These are phyloP conservation scores for Yamadazyma friedrichii DNA, from an alignment of 1,139 yeast species.

Conservation along the genomic window DNA sequence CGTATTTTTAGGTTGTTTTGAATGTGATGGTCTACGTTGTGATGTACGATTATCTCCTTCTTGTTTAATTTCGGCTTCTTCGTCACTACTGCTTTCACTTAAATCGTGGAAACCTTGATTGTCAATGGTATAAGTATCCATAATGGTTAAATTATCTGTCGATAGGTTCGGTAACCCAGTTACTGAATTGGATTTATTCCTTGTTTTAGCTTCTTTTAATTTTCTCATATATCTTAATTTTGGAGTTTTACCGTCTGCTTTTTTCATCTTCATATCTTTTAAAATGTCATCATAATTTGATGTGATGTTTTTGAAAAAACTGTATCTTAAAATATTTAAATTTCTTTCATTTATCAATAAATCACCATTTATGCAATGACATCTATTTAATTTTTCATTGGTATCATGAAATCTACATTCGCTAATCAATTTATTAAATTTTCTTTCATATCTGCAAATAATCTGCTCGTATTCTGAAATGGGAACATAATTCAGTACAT, in stretches of 20 bases:
- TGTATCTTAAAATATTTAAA: conserved; percentile 24
- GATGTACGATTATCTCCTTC: too few relatives aligned
- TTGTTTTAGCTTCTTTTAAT: conserved; percentile 9
- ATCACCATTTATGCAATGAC: conserved; percentile 11
- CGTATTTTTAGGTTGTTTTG: too few relatives aligned
- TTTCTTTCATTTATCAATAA: conserved; percentile 21
- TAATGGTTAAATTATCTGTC: conserved; percentile 9
- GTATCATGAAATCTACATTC: conserved; percentile 17
- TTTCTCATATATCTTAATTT: conserved; percentile 20
- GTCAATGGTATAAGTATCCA: conserved; percentile 3
- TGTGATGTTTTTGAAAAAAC: conserved; percentile 24
- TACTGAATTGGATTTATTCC: conserved; percentile 6
- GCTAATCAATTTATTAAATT: conserved; percentile 11
- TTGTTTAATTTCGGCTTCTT: neutral
- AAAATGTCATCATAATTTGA: conserved; percentile 14
- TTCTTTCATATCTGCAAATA: conserved; percentile 18
- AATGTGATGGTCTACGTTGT: too few relatives aligned
- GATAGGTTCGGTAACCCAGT: conserved; percentile 13
- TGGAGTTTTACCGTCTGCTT: conserved; percentile 11
- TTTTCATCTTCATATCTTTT: conserved; percentile 10
- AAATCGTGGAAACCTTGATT: conserved; percentile 6
- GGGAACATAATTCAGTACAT: conserved; percentile 11
- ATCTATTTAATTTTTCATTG: conserved; percentile 21
- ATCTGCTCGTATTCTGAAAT: conserved; percentile 16
- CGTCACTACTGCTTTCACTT: neutral